Percentiles rank a stretch among this genome's conserved stretches.
Evolutionary conservation across 352 stramenopile species (phyloP).

Genomic region (Pythium angustatum): DNA sequence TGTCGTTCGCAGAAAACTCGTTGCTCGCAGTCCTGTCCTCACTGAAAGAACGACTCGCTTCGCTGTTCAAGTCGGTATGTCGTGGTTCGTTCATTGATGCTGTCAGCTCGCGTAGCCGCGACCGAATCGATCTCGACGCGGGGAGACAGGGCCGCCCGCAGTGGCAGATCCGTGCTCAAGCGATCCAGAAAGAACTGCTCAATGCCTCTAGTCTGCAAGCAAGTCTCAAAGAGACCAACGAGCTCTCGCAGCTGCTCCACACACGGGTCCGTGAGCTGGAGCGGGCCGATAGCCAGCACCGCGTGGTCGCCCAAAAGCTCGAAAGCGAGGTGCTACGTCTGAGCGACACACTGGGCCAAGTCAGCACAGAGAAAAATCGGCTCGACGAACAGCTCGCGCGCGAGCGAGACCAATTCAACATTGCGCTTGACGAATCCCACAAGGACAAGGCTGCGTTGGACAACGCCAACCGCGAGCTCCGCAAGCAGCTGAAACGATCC

Average conservation of each 20-base stretch:
- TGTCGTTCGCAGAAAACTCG: slow-evolving; percentile 47
- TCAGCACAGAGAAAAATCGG: slow-evolving; percentile 45
- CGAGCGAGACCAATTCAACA: slow-evolving; percentile 75
- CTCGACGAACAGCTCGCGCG: slow-evolving; percentile 59
- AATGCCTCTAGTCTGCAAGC: slow-evolving; percentile 60
- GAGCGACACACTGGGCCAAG: slow-evolving; percentile 37
- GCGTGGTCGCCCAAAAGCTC: slow-evolving; percentile 77
- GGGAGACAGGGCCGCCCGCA: slow-evolving; percentile 44
- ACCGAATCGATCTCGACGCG: slow-evolving; percentile 22
- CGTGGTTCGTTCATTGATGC: slow-evolving; percentile 78
- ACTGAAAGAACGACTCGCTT: slow-evolving; percentile 64
- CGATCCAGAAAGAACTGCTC: slow-evolving; percentile 69
- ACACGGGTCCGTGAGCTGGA: slow-evolving; percentile 74
- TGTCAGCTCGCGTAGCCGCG: slow-evolving; percentile 45
- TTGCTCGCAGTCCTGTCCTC: slow-evolving; percentile 46
- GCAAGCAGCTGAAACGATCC: slow-evolving; percentile 76
- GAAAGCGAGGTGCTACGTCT: slow-evolving; percentile 73
- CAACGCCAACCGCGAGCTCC: slow-evolving; percentile 68
- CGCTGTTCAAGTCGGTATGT: slow-evolving; percentile 76
- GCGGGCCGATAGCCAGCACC: slow-evolving; percentile 69
- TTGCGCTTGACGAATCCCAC: slow-evolving; percentile 74
- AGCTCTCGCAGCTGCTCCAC: slow-evolving; percentile 66
- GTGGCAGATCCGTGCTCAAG: slow-evolving; percentile 73
- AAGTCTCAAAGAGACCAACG: slow-evolving; percentile 62
- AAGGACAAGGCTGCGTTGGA: slow-evolving; percentile 80